These are phyloP conservation scores for Asterella californica DNA, from an alignment of 225 moss, liverwort and hornwort genomes.

Conservation along the genomic window DNA sequence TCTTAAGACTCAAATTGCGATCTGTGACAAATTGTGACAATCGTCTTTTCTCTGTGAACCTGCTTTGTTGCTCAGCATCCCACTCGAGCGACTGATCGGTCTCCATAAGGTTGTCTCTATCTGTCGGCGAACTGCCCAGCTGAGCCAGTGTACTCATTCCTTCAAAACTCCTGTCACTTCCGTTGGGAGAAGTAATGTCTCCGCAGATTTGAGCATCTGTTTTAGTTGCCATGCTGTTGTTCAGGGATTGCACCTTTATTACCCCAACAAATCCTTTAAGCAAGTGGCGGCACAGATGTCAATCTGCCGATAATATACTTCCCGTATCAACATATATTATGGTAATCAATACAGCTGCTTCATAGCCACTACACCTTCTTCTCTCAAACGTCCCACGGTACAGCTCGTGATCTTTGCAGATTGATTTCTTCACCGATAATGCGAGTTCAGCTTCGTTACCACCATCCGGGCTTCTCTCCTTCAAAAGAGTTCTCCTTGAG, in stretches of 20 bases:
- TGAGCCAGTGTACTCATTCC: slow-evolving; percentile 14
- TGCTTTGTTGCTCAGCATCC: slow-evolving; percentile 11
- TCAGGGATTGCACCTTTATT: background rate
- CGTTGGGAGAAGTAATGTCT: slow-evolving; percentile 14
- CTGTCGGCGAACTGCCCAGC: slow-evolving; percentile 21
- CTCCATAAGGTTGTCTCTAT: slow-evolving; percentile 19
- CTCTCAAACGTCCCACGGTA: slow-evolving; percentile 11
- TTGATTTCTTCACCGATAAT: slow-evolving; percentile 17
- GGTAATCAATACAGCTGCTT: slow-evolving; percentile 11
- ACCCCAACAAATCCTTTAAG: slow-evolving; percentile 4
- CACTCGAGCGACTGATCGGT: slow-evolving; percentile 23
- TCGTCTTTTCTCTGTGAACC: slow-evolving; percentile 21
- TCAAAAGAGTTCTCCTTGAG: slow-evolving; percentile 16
- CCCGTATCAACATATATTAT: slow-evolving; percentile 20
- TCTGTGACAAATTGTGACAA: slow-evolving; percentile 34
- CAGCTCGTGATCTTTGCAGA: slow-evolving; percentile 18
- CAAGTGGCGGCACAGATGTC: slow-evolving; percentile 17
- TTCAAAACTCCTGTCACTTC: slow-evolving; percentile 15
- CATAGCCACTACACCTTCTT: slow-evolving; percentile 18
- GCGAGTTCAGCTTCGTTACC: slow-evolving; percentile 14
- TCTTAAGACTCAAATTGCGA: slow-evolving; percentile 25
- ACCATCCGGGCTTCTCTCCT: slow-evolving; percentile 13
- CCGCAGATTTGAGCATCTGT: slow-evolving; percentile 22
- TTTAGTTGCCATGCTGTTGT: slow-evolving; percentile 1
- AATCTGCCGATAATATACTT: slow-evolving; percentile 17